phyloP scores from a whole-genome alignment of 768 basidiomycete genomes.

The Albatrellus ellisii region DNA sequence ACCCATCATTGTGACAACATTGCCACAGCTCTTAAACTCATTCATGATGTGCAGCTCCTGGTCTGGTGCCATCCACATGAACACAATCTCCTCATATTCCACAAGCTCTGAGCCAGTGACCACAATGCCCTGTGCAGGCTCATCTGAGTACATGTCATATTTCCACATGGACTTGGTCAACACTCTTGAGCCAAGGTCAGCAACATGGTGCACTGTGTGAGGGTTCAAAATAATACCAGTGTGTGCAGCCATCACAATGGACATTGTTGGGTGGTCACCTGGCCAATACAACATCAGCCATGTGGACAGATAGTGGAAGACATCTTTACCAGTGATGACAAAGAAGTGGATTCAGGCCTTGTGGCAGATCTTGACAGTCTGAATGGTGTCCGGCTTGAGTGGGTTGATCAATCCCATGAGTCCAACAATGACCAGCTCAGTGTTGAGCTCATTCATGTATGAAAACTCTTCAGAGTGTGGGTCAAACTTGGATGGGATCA shows the following conservation, averaged over 20 bases:
- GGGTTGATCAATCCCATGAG: too few relatives aligned
- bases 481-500: too few relatives aligned
- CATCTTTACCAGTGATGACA: constrained; percentile 39
- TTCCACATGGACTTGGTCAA: too few relatives aligned
- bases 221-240: constrained; percentile 40
- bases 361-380: too few relatives aligned
- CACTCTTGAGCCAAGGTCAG: constrained; percentile 27
- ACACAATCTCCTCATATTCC: constrained; percentile 34
- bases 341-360: constrained; percentile 48
- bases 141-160: too few relatives aligned
- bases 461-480: too few relatives aligned
- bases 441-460: too few relatives aligned
- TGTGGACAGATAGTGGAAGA: neutral
- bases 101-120: constrained; percentile 27
- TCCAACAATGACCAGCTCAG: too few relatives aligned
- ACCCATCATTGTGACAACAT: constrained; percentile 28
- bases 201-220: constrained; percentile 21
- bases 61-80: constrained; percentile 49
- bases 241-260: constrained; percentile 47
- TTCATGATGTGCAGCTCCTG: constrained; percentile 56
- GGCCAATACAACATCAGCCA: neutral
- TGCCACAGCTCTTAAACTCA: constrained; percentile 35
- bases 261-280: constrained; percentile 47
- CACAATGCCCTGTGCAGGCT: constrained; percentile 31
- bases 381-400: too few relatives aligned